Evolutionary conservation across 345 rosid species (phyloP).

Genomic region (Schrenkiella parvula): DNA sequence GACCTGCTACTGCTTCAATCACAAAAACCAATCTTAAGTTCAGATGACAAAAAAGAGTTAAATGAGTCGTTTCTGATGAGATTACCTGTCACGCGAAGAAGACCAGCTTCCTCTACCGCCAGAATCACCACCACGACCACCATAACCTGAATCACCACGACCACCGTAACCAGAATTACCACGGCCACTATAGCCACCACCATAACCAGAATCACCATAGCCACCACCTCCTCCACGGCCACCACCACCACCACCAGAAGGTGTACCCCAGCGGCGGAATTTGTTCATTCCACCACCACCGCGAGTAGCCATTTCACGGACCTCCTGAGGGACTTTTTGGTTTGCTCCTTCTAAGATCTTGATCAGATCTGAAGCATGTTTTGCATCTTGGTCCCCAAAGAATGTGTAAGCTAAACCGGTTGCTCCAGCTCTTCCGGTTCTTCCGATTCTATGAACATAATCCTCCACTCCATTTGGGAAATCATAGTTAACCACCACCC

Average conservation of each 20-base stretch:
- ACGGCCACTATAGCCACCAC: slow-evolving; percentile 44
- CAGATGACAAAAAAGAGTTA: neutral
- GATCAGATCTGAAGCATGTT: slow-evolving; percentile 77
- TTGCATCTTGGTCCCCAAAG: slow-evolving; percentile 83
- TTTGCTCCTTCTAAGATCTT: slow-evolving; percentile 88
- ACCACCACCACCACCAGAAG: slow-evolving; percentile 54
- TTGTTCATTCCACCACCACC: slow-evolving; percentile 55
- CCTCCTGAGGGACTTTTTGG: slow-evolving; percentile 75
- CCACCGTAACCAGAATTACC: slow-evolving; percentile 42
- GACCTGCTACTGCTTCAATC: slow-evolving; percentile 38
- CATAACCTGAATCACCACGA: slow-evolving; percentile 48
- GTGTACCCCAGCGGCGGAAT: slow-evolving; percentile 74
- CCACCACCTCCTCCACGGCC: slow-evolving; percentile 47
- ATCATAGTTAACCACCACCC: slow-evolving; percentile 94
- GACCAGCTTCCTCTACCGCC: slow-evolving; percentile 46
- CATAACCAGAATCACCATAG: slow-evolving; percentile 32
- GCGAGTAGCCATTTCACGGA: slow-evolving; percentile 84
- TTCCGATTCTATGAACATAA: slow-evolving; percentile 95
- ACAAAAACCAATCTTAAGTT: neutral
- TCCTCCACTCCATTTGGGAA: slow-evolving; percentile 97
- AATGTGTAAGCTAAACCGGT: slow-evolving; percentile 86
- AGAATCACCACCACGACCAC: slow-evolving; percentile 46
- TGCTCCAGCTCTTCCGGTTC: slow-evolving; percentile 98
- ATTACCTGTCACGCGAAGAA: slow-evolving; percentile 67
- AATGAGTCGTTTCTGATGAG: neutral